phyloP scores from a whole-genome alignment of 345 rosid species.

The Turritis glabra region DNA sequence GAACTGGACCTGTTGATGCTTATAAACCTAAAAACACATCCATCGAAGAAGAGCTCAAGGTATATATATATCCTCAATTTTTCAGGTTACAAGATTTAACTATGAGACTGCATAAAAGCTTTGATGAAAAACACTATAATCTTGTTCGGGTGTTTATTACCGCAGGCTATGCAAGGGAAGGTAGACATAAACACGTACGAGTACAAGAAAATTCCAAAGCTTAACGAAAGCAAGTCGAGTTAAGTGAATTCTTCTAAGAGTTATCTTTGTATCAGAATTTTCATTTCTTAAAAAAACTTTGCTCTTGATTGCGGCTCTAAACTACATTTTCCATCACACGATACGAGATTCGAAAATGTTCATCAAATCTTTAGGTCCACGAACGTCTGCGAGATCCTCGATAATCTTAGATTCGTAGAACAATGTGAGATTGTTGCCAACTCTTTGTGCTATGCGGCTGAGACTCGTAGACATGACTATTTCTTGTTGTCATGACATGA shows the following conservation, averaged over 20 bases:
- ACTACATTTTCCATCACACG: too few relatives aligned
- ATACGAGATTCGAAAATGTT: too few relatives aligned
- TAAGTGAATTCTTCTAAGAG: neutral
- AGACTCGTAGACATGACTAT: too few relatives aligned
- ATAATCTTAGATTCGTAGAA: too few relatives aligned
- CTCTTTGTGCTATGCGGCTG: too few relatives aligned
- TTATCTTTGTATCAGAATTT: constrained; percentile 17
- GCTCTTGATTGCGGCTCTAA: too few relatives aligned
- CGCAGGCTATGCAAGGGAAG: constrained; percentile 74
- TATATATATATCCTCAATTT: constrained; percentile 9
- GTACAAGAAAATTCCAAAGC: constrained; percentile 84
- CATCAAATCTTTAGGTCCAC: too few relatives aligned
- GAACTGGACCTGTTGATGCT: constrained; percentile 72
- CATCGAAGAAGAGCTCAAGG: constrained; percentile 87
- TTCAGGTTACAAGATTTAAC: neutral
- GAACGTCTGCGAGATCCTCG: too few relatives aligned
- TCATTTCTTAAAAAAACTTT: too few relatives aligned
- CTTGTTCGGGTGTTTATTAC: neutral
- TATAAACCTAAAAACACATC: constrained; percentile 79
- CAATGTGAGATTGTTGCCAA: too few relatives aligned
- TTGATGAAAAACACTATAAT: constrained; percentile 2
- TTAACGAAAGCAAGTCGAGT: constrained; percentile 62
- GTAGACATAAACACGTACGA: constrained; percentile 76
- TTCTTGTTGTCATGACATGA: too few relatives aligned
- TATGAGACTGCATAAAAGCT: neutral